Evolutionary conservation across 805 yeast species (phyloP).

Genomic region (Lipomyces mesembrius): DNA sequence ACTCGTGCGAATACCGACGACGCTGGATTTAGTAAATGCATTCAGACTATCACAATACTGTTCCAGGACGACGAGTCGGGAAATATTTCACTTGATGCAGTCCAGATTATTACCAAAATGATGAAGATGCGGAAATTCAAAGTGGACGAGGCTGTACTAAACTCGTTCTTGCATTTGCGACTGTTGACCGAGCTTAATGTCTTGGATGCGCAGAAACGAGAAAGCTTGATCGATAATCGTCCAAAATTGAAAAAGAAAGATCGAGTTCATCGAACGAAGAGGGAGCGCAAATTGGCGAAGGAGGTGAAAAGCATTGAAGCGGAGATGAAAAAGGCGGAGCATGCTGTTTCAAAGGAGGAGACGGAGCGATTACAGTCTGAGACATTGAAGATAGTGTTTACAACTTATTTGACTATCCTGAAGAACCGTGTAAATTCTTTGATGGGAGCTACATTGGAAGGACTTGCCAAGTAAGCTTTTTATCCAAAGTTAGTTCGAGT

Average conservation of each 20-base stretch:
- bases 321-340: slow-evolving; percentile 86
- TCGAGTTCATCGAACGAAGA: slow-evolving; percentile 87
- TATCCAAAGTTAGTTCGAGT: neutral
- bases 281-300: slow-evolving; percentile 83
- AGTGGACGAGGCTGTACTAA: slow-evolving; percentile 82
- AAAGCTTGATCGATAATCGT: slow-evolving; percentile 37
- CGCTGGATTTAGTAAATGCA: slow-evolving; percentile 59
- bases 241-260: slow-evolving; percentile 78
- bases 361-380: slow-evolving; percentile 85
- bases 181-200: slow-evolving; percentile 47
- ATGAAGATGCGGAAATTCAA: slow-evolving; percentile 73
- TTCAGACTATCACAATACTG: slow-evolving; percentile 69
- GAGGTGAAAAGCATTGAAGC: slow-evolving; percentile 86
- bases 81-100: slow-evolving; percentile 73
- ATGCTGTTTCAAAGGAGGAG: slow-evolving; percentile 83
- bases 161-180: slow-evolving; percentile 66
- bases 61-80: slow-evolving; percentile 81
- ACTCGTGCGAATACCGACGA: slow-evolving; percentile 40
- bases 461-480: slow-evolving; percentile 60
- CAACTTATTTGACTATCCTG: slow-evolving; percentile 76
- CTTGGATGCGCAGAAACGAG: slow-evolving; percentile 22
- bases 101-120: slow-evolving; percentile 69
- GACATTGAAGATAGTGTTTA: slow-evolving; percentile 71
- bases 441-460: slow-evolving; percentile 88
- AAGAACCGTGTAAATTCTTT: slow-evolving; percentile 65